Conservation (phyloP, 2,329 filamentous ascomycete species). For the Elsinoe perseae region DNA sequence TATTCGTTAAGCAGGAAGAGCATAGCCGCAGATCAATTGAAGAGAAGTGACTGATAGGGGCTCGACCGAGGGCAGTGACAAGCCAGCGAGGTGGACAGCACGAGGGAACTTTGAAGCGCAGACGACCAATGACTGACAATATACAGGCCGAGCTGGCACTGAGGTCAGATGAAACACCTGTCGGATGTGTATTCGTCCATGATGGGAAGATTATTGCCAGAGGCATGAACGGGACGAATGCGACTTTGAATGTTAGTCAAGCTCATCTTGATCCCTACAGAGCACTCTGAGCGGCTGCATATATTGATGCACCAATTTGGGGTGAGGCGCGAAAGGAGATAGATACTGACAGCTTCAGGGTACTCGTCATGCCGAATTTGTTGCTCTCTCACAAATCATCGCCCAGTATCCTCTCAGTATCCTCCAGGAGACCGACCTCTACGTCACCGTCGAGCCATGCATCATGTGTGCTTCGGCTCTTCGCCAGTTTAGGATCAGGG, state of each 20-base stretch:
- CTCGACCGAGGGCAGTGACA: no score
- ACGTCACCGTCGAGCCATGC: constrained; percentile 96
- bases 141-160: constrained; percentile 75
- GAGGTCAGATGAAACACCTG: constrained; percentile 81
- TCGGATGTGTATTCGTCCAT: constrained; percentile 89
- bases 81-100: no score
- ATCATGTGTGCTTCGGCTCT: constrained; percentile 97
- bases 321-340: neutral
- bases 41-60: no score
- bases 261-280: neutral
- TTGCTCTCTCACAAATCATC: constrained; percentile 66
- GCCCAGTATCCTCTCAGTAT: constrained; percentile 58
- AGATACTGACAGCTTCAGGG: constrained; percentile 46
- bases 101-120: neutral
- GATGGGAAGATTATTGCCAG: constrained; percentile 69
- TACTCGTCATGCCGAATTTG: constrained; percentile 90
- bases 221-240: constrained; percentile 96
- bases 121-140: neutral
- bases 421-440: constrained; percentile 68
- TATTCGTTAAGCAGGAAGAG: no score
- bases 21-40: no score
- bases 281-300: no score
- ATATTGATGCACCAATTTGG: no score
- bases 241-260: constrained; percentile 58
- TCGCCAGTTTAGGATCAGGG: constrained; percentile 76